Conservation (phyloP, 305 asterid genomes). For the Stenogyne calaminthoides region DNA sequence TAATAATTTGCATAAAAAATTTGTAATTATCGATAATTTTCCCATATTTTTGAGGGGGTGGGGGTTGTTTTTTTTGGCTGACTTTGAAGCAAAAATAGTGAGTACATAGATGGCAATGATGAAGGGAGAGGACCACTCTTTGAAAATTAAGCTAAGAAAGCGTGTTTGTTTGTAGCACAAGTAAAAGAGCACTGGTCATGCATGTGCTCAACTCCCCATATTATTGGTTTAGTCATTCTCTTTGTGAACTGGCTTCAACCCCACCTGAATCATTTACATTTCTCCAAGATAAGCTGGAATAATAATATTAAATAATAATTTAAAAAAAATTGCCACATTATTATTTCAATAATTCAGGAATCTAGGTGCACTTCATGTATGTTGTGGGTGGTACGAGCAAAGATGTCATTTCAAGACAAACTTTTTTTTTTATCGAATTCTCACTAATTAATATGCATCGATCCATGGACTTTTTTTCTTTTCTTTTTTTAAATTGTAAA, state of each 20-base stretch:
- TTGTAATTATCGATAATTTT: too few species aligned
- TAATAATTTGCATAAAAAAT: too few species aligned
- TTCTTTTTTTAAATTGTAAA: neutral
- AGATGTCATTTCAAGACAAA: neutral
- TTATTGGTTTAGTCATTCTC: constrained; percentile 47
- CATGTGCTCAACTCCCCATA: constrained; percentile 45
- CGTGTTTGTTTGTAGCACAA: constrained; percentile 12
- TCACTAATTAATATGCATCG: too few species aligned
- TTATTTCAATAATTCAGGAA: constrained; percentile 30
- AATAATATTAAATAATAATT: neutral
- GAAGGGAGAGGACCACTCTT: constrained; percentile 47
- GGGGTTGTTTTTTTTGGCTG: too few species aligned
- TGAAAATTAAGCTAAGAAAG: constrained; percentile 15
- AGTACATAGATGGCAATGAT: neutral
- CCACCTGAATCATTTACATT: constrained; percentile 31
- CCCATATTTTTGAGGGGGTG: too few species aligned
- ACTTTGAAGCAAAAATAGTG: constrained; percentile 45
- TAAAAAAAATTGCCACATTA: neutral
- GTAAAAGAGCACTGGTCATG: constrained; percentile 34
- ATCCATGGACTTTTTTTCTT: too few species aligned
- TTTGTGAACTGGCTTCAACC: constrained; percentile 70
- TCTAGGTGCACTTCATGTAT: constrained; percentile 14
- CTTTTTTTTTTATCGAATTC: too few species aligned
- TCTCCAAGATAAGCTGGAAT: neutral
- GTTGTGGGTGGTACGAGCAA: constrained; percentile 14